Percentiles rank a stretch among this genome's conserved stretches.
Evolutionary conservation across 768 basidiomycete species (phyloP).

Genomic region (Boletus vinaceobasis): DNA sequence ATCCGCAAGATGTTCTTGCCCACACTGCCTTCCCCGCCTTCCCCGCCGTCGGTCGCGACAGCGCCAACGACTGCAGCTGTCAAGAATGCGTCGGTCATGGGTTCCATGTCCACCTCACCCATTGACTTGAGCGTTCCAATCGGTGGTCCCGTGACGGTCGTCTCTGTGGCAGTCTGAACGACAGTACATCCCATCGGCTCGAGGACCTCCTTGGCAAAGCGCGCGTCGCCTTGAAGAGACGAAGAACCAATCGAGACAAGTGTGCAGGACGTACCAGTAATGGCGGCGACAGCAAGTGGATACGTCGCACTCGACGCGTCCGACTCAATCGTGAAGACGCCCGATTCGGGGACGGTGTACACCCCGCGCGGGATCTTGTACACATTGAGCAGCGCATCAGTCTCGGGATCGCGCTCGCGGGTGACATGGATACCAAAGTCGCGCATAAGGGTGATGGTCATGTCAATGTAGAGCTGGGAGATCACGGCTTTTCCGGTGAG

Average conservation of each 20-base stretch:
- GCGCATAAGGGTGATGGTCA: constrained; percentile 98
- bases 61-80: constrained; percentile 92
- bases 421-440: constrained; percentile 81
- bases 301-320: constrained; percentile 97
- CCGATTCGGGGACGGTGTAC: constrained; percentile 67
- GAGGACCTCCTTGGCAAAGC: constrained; percentile 89
- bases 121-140: constrained; percentile 69
- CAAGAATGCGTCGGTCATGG: constrained; percentile 99
- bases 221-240: constrained; percentile 95
- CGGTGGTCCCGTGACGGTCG: constrained; percentile 89
- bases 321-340: constrained; percentile 83
- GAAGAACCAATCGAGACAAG: constrained; percentile 86
- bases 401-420: constrained; percentile 56
- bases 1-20: constrained; percentile 66
- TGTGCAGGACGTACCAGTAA: constrained; percentile 95
- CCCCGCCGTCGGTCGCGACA: constrained; percentile 61
- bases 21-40: constrained; percentile 29
- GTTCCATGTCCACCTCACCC: constrained; percentile 88
- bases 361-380: constrained; percentile 83
- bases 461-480: constrained; percentile 98
- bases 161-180: constrained; percentile 80
- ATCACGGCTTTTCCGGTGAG: constrained; percentile 94
- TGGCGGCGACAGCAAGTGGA: constrained; percentile 93
- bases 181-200: constrained; percentile 95
- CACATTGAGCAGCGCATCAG: constrained; percentile 65